Evolutionary conservation across 495 filamentous ascomycete species (phyloP), one percentile per base, ranked within the genome.

Genomic region (Hypoxylon fuscum): DNA sequence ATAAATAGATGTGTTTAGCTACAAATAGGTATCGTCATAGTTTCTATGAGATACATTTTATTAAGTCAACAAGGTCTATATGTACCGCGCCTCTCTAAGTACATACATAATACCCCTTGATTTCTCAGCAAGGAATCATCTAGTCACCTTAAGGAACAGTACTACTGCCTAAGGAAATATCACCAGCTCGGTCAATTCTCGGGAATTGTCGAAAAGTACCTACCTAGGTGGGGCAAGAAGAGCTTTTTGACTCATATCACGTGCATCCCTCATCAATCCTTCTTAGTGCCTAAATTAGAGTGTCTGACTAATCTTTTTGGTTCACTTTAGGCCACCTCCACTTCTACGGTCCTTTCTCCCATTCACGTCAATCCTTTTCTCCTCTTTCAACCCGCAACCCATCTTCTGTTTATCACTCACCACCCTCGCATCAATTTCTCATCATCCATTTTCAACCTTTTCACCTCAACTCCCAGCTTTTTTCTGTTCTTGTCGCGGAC

Each of bases 391-490:
- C 40, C 35, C 43, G 42, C 56, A 37, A 60, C 38, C 35, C 25
- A 8, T 56, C 21, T 52, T 49, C 11, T 37, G 29, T 60, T 31
- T 29, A 54, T 23, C 43, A 17, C 42, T 31, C 46, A 35, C 15
- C 46, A 14, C 20, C 22, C 7, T 43, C 38, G 37, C 37, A 40
- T 18, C 3, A 2, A 14, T 40, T 34, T 35, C 41, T 50, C 34
- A 41, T 37, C 35, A 45, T 17, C 27, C 42, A 38, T 51, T 20
- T 40, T 18, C 37, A 46, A 40, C 44, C 34, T 53, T 53, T 31
- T 43, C 59, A 37, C 34, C 63, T 64, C 61, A 49, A 49, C 41
- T n/a, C n/a, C n/a, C n/a, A n/a, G n/a, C n/a, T n/a, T n/a, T n/a
- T n/a, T n/a, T n/a, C 5, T 27, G 37, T 38, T 41, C 42, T 37